Evolutionary conservation across 768 basidiomycete species (phyloP).

Genomic region (Naganishia friedmannii): DNA sequence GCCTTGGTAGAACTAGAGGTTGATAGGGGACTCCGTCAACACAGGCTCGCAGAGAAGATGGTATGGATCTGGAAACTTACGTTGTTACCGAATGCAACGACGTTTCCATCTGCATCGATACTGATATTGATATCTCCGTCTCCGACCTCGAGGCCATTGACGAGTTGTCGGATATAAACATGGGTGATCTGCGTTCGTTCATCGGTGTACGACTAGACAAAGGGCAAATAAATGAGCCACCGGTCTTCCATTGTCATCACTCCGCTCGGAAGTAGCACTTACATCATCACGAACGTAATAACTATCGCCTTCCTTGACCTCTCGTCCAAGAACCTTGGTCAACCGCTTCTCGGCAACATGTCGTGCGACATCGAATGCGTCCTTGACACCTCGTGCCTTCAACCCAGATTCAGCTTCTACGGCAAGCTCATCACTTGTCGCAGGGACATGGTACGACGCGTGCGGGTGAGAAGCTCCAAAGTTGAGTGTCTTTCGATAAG

Average conservation of each 20-base stretch:
- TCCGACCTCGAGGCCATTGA: slow-evolving; percentile 80
- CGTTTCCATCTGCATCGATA: slow-evolving; percentile 69
- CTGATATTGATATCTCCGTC: slow-evolving; percentile 94
- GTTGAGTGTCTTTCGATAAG: slow-evolving; percentile 74
- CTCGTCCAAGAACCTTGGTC: slow-evolving; percentile 26
- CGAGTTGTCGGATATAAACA: slow-evolving; percentile 77
- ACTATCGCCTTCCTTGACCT: slow-evolving; percentile 36
- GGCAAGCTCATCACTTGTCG: slow-evolving; percentile 28
- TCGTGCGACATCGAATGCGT: slow-evolving; percentile 38
- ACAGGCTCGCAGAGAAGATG: not conserved
- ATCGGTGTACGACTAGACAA: slow-evolving; percentile 66
- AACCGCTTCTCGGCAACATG: slow-evolving; percentile 34
- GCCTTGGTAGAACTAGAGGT: slow-evolving; percentile 73
- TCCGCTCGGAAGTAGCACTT: slow-evolving; percentile 31
- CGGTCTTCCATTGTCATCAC: not conserved
- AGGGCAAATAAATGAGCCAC: not conserved
- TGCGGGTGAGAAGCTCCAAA: slow-evolving; percentile 80
- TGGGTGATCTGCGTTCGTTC: slow-evolving; percentile 79
- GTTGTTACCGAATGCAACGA: slow-evolving; percentile 76
- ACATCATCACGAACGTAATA: slow-evolving; percentile 52
- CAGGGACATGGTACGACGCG: slow-evolving; percentile 54
- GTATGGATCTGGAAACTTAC: slow-evolving; percentile 55
- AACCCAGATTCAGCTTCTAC: slow-evolving; percentile 21
- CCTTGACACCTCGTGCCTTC: slow-evolving; percentile 28
- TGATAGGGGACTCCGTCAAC: not conserved